Evolutionary conservation across 2,329 filamentous ascomycete genomes (phyloP).

Genomic region (Colletotrichum sidae): DNA sequence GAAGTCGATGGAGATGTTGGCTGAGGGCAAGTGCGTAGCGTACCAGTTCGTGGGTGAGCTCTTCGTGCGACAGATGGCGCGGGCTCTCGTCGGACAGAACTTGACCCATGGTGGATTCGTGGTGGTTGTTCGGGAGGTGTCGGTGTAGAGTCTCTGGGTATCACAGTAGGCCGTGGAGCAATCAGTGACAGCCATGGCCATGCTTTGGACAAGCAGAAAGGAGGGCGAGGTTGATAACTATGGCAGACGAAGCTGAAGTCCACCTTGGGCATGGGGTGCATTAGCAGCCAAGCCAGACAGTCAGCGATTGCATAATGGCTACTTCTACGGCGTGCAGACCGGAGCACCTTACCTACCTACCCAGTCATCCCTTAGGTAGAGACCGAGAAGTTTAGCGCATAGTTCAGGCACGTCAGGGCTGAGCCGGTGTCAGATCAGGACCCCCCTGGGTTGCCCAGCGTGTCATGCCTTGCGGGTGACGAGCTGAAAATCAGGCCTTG

Average conservation of each 20-base stretch:
- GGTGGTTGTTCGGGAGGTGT: slow-evolving; percentile 1
- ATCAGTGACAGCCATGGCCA: slow-evolving; percentile 9
- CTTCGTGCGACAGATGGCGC: slow-evolving; percentile 60
- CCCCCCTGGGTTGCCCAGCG: slow-evolving; percentile 12
- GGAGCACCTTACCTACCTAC: too few species aligned
- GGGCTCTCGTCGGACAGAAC: slow-evolving; percentile 59
- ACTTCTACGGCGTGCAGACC: slow-evolving; percentile 1
- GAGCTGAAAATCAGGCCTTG: too few species aligned
- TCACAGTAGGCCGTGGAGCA: slow-evolving; percentile 3
- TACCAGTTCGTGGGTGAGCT: slow-evolving; percentile 64
- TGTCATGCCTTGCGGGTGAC: slow-evolving; percentile 20
- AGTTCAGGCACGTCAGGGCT: too few species aligned
- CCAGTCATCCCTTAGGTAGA: too few species aligned
- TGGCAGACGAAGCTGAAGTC: neutral
- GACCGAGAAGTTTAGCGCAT: too few species aligned
- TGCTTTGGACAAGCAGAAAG: neutral
- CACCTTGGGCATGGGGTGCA: slow-evolving; percentile 1
- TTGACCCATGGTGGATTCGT: slow-evolving; percentile 61
- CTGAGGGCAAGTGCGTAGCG: slow-evolving; percentile 37
- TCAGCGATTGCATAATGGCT: slow-evolving; percentile 23
- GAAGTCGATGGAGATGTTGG: neutral
- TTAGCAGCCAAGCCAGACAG: neutral
- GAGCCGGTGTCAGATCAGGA: slow-evolving; percentile 25
- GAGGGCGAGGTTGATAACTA: neutral
- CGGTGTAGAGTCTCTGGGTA: neutral